phyloP scores from a whole-genome alignment of 2,329 filamentous ascomycete genomes.

The Pyricularia grisea region DNA sequence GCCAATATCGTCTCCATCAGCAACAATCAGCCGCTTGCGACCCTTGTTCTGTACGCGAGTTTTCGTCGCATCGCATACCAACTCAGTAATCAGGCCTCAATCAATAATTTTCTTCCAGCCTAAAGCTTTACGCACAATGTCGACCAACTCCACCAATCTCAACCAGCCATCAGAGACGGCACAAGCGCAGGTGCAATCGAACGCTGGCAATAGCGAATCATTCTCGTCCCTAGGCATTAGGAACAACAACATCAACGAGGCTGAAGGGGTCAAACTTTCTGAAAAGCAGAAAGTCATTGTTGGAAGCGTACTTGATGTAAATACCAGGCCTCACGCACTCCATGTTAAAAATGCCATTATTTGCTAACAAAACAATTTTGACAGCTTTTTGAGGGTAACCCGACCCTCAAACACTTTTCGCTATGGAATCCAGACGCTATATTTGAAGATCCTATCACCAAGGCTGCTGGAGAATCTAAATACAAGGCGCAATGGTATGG shows the following conservation, averaged over 20 bases:
- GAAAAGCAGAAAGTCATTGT: conserved; percentile 43
- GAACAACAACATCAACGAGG: conserved; percentile 43
- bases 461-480: conserved; percentile 44
- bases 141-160: conserved; percentile 18
- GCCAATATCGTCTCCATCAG: neutral
- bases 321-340: neutral
- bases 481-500: conserved; percentile 46
- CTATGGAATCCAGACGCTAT: conserved; percentile 49
- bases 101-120: neutral
- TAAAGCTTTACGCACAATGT: neutral
- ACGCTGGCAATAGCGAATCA: conserved; percentile 8
- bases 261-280: conserved; percentile 38
- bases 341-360: neutral
- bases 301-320: conserved; percentile 47
- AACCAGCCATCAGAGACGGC: conserved; percentile 18
- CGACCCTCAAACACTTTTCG: conserved; percentile 46
- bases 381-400: conserved; percentile 49
- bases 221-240: conserved; percentile 31
- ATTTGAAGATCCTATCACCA: conserved; percentile 50
- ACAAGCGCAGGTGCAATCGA: conserved; percentile 12
- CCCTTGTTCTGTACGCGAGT: neutral
- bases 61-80: no score
- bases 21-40: neutral
- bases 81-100: neutral
- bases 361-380: neutral